These are phyloP conservation scores for Anthoceros angustus DNA, from an alignment of 225 moss, liverwort and hornwort species.

Conservation along the genomic window DNA sequence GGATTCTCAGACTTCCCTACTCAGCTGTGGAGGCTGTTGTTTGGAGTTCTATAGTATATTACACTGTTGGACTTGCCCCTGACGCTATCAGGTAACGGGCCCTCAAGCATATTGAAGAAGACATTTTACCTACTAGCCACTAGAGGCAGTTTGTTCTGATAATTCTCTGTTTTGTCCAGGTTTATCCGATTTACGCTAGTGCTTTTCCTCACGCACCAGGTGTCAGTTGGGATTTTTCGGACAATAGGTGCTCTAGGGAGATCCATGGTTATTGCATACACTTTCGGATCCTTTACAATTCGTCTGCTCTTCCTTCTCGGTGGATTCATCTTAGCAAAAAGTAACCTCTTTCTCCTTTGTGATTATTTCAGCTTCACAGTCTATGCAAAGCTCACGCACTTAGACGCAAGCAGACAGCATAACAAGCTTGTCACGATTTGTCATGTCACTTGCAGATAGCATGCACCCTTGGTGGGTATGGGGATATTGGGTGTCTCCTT, in stretches of 20 bases:
- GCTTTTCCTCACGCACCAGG: conserved; percentile 5
- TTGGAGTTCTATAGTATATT: conserved; percentile 27
- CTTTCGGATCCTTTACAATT: not conserved
- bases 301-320: conserved; percentile 2
- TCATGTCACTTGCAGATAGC: not conserved
- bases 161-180: not conserved
- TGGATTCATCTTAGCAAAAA: conserved; percentile 5
- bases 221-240: conserved; percentile 7
- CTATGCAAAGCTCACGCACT: too few relatives aligned
- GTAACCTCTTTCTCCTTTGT: not conserved
- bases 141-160: not conserved
- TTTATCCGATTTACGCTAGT: not conserved
- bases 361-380: too few relatives aligned
- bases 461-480: conserved; percentile 9
- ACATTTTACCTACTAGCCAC: not conserved
- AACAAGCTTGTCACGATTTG: too few relatives aligned
- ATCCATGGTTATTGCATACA: conserved; percentile 7
- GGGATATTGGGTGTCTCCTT: conserved; percentile 6
- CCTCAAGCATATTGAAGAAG: not conserved
- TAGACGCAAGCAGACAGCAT: too few relatives aligned
- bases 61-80: conserved; percentile 23
- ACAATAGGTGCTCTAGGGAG: not conserved
- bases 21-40: conserved; percentile 21
- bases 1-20: conserved; percentile 30
- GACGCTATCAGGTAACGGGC: conserved; percentile 18